Evolutionary conservation across 208 protist genomes (phyloP), one percentile per base, ranked within the genome.

Genomic region (Vickermania spadyakhi): DNA sequence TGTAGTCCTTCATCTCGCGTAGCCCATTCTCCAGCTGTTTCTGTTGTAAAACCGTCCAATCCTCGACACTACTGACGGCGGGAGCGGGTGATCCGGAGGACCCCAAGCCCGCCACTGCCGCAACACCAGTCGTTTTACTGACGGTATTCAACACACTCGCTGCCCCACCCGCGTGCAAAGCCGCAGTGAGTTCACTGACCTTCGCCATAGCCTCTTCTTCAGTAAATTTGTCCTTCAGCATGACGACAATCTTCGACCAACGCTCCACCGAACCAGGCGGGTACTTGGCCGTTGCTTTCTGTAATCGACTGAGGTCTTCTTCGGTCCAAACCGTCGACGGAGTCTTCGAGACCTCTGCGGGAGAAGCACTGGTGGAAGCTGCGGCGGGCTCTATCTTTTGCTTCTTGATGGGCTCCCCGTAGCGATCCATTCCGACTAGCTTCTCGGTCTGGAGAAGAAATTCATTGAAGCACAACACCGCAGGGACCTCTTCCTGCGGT

Each of bases 21-120:
- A 99, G 80, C 2, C 77, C 96, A 31, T 83, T 67, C 73, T 98
- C 96, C 3, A 98, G 77, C 57, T 93, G 80, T 72, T 97, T 97
- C 64, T 99, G 97, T 75, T 99, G 90, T 61, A 88, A 84, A 29
- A 82, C 56, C 22, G 84, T 89, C 96, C 97, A 99, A 27, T 93
- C 79, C 57, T 91, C 82, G 18, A 86, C 80, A 0, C 76, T 29
- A 18, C 70, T 13, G 54, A 65, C 56, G 13, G 30, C 57, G 29
- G 67, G 41, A 25, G 56, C 52, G 0, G 58, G 7, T 45, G 36
- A 18, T 45, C 11, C 36, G 18, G 11, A n/a, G 18, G 11, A n/a
- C 18, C 36, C 55, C n/a, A 60, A 31, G 3, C 60, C 31, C 22
- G 58, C 53, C 2, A 56, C 28, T 18, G 57, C 41, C 30, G 41